Evolutionary conservation across 148 eudicot species (phyloP).

Genomic region (Rhododendron ferrugineum): DNA sequence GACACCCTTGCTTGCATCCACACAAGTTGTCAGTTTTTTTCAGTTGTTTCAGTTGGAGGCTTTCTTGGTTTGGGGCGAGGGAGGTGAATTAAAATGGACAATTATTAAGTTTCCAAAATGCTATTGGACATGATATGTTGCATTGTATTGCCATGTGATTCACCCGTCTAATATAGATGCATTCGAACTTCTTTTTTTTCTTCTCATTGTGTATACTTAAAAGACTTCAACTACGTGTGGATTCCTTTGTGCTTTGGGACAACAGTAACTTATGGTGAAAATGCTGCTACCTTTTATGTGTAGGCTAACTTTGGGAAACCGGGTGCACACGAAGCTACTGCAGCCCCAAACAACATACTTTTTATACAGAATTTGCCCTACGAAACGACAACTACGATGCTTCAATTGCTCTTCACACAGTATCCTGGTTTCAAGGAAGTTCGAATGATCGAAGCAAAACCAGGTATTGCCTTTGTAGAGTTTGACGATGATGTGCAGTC

Average conservation of each 20-base stretch:
- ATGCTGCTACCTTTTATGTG: background rate
- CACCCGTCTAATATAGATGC: background rate
- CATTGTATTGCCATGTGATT: background rate
- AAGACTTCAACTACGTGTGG: background rate
- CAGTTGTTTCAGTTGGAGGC: background rate
- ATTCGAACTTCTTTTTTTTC: background rate
- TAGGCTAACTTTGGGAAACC: constrained; percentile 55
- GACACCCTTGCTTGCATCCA: background rate
- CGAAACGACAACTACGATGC: constrained; percentile 71
- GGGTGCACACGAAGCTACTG: constrained; percentile 44
- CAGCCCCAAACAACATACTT: constrained; percentile 72
- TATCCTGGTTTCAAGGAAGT: constrained; percentile 95
- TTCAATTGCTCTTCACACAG: constrained; percentile 73
- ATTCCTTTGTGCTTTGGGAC: background rate
- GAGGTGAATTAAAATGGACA: background rate
- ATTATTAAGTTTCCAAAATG: background rate
- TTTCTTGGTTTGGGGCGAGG: background rate
- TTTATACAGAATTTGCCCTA: constrained; percentile 76
- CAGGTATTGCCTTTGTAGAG: constrained; percentile 96
- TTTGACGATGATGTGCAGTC: constrained; percentile 75
- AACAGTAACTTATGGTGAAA: background rate
- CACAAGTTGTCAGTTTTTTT: background rate
- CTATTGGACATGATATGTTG: background rate
- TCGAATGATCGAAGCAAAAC: constrained; percentile 84
- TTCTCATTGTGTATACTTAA: background rate